A percentile compares a stretch with the other conserved stretches of the same genome.
phyloP scores from a whole-genome alignment of 2,329 filamentous ascomycete genomes.

The Fusarium denticulatum region DNA sequence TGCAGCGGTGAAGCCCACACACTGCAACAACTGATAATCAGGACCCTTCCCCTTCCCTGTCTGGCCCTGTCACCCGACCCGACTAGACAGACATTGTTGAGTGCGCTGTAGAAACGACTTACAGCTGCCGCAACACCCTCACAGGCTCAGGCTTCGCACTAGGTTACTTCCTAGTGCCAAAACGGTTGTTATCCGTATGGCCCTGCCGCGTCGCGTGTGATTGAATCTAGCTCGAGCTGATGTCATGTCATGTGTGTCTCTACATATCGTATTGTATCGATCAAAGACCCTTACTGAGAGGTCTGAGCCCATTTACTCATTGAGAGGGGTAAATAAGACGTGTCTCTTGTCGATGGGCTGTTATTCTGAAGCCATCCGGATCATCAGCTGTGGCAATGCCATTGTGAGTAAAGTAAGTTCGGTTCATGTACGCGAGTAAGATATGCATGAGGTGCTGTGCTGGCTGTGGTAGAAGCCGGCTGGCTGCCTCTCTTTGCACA shows the following conservation, averaged over 20 bases:
- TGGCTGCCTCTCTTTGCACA: constrained; percentile 2
- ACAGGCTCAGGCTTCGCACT: not conserved
- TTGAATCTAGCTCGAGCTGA: constrained; percentile 19
- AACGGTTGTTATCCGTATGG: constrained; percentile 24
- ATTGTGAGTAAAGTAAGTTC: not conserved
- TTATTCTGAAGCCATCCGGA: constrained; percentile 9
- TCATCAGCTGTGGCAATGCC: not conserved
- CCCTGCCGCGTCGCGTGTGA: constrained; percentile 20
- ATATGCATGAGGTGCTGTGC: not conserved
- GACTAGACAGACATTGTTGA: not conserved
- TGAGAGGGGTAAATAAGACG: constrained; percentile 3
- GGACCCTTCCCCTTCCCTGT: not conserved
- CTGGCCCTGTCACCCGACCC: not conserved
- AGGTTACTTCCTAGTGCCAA: constrained; percentile 15
- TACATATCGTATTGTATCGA: not conserved
- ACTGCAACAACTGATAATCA: constrained; percentile 10
- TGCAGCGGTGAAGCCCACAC: constrained; percentile 31
- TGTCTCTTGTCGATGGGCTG: constrained; percentile 20
- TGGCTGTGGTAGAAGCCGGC: not conserved
- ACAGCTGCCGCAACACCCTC: constrained; percentile 5
- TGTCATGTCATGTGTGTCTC: constrained; percentile 31
- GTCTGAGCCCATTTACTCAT: constrained; percentile 3
- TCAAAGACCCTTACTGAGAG: constrained; percentile 15
- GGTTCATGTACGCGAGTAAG: constrained; percentile 12
- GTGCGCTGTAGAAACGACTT: not conserved